These are phyloP conservation scores for Hawksworthiomyces lignivorus DNA, from an alignment of 2,329 filamentous ascomycete genomes.

Conservation along the genomic window DNA sequence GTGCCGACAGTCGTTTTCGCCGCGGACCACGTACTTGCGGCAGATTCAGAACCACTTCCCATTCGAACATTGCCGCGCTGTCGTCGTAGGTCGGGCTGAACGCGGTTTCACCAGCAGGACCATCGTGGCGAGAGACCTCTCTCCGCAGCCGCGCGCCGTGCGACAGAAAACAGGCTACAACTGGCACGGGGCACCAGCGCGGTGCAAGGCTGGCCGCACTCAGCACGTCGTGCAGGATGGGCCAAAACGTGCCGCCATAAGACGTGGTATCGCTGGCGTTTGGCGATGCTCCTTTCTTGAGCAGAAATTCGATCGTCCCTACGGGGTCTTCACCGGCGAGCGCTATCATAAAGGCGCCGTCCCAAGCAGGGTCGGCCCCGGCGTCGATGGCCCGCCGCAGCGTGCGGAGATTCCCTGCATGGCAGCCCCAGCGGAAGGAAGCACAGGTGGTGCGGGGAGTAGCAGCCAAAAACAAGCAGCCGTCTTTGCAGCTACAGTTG, in stretches of 20 bases:
- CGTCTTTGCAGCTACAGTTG: no score
- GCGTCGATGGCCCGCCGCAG: constrained; percentile 1
- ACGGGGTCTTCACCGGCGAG: neutral
- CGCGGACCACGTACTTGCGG: constrained; percentile 10
- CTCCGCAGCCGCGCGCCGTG: neutral
- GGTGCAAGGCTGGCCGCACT: constrained; percentile 4
- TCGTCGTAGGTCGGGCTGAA: no score
- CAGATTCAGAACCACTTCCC: constrained; percentile 5
- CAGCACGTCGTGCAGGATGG: constrained; percentile 3
- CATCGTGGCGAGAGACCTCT: neutral
- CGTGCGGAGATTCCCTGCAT: constrained; percentile 2
- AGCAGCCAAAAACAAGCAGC: no score
- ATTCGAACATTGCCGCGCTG: neutral
- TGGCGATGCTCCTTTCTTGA: neutral
- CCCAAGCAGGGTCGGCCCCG: neutral
- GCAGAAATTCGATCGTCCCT: neutral
- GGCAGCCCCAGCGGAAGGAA: constrained; percentile 3
- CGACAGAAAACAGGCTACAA: constrained; percentile 3
- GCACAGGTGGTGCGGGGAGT: neutral
- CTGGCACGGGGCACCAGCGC: constrained; percentile 11
- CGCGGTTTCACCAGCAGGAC: no score
- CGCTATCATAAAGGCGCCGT: neutral
- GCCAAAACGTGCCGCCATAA: constrained; percentile 3
- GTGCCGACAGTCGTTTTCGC: neutral
- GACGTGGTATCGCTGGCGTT: neutral